These are phyloP conservation scores for Penicillium vulpinum DNA, from an alignment of 2,329 filamentous ascomycete genomes.

Conservation along the genomic window DNA sequence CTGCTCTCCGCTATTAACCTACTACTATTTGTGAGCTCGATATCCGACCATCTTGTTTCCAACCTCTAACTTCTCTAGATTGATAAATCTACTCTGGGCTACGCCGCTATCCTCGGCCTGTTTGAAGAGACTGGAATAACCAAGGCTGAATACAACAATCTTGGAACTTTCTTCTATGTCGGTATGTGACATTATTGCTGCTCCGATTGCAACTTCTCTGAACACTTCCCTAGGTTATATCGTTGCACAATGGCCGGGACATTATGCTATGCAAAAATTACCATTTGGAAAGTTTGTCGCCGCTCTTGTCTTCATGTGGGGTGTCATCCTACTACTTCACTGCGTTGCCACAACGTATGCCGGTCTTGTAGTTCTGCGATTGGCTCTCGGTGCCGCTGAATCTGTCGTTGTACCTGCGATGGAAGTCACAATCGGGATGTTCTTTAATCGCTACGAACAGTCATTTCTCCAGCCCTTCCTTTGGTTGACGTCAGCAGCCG, in stretches of 20 bases:
- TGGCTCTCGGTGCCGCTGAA: constrained; percentile 40
- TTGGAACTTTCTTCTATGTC: constrained; percentile 47
- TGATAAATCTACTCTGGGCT: constrained; percentile 45
- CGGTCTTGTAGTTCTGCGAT: constrained; percentile 39
- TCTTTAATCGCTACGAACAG: constrained; percentile 49
- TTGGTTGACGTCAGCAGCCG: constrained; percentile 38
- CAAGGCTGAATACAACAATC: constrained; percentile 43
- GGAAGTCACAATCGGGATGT: constrained; percentile 45
- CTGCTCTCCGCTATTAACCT: constrained; percentile 39
- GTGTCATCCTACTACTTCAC: constrained; percentile 41
- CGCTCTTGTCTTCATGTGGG: constrained; percentile 35
- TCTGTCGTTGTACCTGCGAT: constrained; percentile 43
- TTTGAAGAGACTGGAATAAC: constrained; percentile 45
- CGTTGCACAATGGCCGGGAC: constrained; percentile 40
- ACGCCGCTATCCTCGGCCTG: constrained; percentile 44
- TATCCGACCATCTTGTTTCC: not conserved
- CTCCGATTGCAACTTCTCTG: not conserved
- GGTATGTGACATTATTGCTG: constrained; percentile 23
- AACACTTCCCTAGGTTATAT: constrained; percentile 35
- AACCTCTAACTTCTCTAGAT: constrained; percentile 27
- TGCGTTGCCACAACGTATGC: constrained; percentile 36
- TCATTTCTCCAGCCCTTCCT: constrained; percentile 54
- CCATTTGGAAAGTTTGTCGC: constrained; percentile 41
- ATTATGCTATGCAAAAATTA: constrained; percentile 45
- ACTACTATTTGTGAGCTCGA: constrained; percentile 37